Evolutionary conservation across 177 flowering plant species (phyloP), one percentile per base, ranked within the genome.

Genomic region (Vitis hybrid): DNA sequence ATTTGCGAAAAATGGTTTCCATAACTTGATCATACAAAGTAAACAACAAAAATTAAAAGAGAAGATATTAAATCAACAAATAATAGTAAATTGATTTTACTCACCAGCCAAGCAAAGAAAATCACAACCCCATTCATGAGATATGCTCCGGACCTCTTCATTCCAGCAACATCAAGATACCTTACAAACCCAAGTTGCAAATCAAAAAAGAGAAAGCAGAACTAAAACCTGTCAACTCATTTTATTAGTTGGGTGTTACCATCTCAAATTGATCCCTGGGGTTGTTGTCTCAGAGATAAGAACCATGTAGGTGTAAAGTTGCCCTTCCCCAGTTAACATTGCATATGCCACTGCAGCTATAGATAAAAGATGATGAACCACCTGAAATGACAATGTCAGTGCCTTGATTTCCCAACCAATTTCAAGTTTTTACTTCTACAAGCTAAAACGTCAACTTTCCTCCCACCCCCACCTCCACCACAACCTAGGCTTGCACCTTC

Each of bases 141-240:
- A 76, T 92, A 92, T 22, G 88, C 82, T 63, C 31, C 80, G 14
- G 96, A 90, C 75, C 82, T 81, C 83, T 92, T 92, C 88, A 92
- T 77, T 58, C 98, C 98, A 73, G 88, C 84, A n/a, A 81, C 82
- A 73, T 90, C 97, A 39, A 92, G 91, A 80, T 83, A 92, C 98
- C 98, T 92, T 65, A 77, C 39, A 70, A 39, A 14, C 57, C 53
- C 70, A 61, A 59, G 45, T 12, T 6, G 5, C 60, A 18, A 65
- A 15, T 20, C 29, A 65, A 57, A 5, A 60, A 16, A 14, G 18
- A 15, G 60, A 7, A 0, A 39, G 6, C 45, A 39, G 45, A 39
- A 11, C 15, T 53, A 13, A 13, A 53, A 53, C 16, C 14, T n/a
- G 18, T 19, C 59, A 20, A 20, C 3, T 19, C 20, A 8, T 7